phyloP scores from a whole-genome alignment of 2,329 filamentous ascomycete genomes.

The Paraphaeosphaeria sporulosa region DNA sequence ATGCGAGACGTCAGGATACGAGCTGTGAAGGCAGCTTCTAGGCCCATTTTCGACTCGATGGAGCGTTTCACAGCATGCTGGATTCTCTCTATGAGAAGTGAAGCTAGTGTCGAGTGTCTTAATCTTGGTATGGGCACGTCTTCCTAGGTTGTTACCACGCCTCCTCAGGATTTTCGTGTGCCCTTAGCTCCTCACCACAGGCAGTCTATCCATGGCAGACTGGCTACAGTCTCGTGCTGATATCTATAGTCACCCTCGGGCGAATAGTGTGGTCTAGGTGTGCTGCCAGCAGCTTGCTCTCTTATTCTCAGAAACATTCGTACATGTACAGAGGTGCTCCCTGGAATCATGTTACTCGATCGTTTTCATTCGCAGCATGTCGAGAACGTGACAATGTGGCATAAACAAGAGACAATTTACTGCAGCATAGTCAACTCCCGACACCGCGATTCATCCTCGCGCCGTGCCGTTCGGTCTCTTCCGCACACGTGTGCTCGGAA shows the following conservation, averaged over 20 bases:
- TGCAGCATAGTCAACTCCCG: neutral
- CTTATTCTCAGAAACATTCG: neutral
- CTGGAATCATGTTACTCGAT: neutral
- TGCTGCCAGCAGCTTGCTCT: neutral
- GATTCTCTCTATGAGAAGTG: too few relatives aligned
- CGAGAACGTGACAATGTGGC: neutral
- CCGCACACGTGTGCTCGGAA: neutral
- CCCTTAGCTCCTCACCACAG: neutral
- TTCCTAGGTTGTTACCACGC: neutral
- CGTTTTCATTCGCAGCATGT: neutral
- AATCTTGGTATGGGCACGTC: too few relatives aligned
- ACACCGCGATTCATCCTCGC: neutral
- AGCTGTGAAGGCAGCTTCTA: too few relatives aligned
- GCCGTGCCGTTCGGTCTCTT: conserved; percentile 4
- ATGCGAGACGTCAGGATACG: too few relatives aligned
- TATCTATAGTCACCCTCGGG: neutral
- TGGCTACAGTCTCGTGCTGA: neutral
- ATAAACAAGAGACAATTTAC: neutral
- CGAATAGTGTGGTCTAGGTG: neutral
- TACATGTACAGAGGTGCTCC: neutral
- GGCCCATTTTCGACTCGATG: too few relatives aligned
- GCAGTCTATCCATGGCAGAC: neutral
- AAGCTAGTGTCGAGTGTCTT: too few relatives aligned
- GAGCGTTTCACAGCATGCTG: too few relatives aligned
- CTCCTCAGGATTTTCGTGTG: neutral